phyloP scores from a whole-genome alignment of 352 stramenopile species.

The Phytophthora sansomeana region DNA sequence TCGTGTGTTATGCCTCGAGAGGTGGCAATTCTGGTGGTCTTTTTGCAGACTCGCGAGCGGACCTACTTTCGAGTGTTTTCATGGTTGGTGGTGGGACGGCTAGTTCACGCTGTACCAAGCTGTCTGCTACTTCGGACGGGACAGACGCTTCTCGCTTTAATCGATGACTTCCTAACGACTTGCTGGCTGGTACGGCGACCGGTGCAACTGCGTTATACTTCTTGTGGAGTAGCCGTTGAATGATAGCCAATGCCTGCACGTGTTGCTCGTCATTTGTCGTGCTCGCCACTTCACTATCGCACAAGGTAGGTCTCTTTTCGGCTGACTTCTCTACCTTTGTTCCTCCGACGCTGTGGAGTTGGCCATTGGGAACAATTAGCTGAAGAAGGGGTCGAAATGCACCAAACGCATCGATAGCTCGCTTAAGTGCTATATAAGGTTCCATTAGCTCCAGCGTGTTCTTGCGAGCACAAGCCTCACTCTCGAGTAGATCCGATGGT shows the following conservation, averaged over 20 bases:
- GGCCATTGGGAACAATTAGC: slow-evolving; percentile 63
- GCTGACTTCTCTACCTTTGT: not conserved
- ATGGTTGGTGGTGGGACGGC: slow-evolving; percentile 16
- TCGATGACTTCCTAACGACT: slow-evolving; percentile 1
- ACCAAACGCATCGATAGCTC: slow-evolving; percentile 41
- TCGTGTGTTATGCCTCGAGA: not conserved
- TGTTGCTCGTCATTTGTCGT: slow-evolving; percentile 8
- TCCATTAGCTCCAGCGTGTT: slow-evolving; percentile 42
- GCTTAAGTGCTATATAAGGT: slow-evolving; percentile 35
- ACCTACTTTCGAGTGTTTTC: slow-evolving; percentile 13
- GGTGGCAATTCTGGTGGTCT: slow-evolving; percentile 8
- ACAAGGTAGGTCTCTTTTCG: not conserved
- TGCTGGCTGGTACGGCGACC: not conserved
- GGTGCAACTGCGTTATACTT: slow-evolving; percentile 20
- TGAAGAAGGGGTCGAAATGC: slow-evolving; percentile 56
- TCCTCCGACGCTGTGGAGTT: slow-evolving; percentile 32
- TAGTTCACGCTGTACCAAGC: slow-evolving; percentile 16
- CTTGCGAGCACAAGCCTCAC: slow-evolving; percentile 12
- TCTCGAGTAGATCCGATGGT: not conserved
- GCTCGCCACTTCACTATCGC: slow-evolving; percentile 6
- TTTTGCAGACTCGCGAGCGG: not conserved
- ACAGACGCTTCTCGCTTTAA: slow-evolving; percentile 16
- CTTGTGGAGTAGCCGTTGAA: slow-evolving; percentile 21
- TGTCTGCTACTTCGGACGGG: slow-evolving; percentile 7
- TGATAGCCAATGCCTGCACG: slow-evolving; percentile 21